Evolutionary conservation across 2,329 filamentous ascomycete species (phyloP), one percentile per base, ranked within the genome.

Genomic region (Colletotrichum aenigma): DNA sequence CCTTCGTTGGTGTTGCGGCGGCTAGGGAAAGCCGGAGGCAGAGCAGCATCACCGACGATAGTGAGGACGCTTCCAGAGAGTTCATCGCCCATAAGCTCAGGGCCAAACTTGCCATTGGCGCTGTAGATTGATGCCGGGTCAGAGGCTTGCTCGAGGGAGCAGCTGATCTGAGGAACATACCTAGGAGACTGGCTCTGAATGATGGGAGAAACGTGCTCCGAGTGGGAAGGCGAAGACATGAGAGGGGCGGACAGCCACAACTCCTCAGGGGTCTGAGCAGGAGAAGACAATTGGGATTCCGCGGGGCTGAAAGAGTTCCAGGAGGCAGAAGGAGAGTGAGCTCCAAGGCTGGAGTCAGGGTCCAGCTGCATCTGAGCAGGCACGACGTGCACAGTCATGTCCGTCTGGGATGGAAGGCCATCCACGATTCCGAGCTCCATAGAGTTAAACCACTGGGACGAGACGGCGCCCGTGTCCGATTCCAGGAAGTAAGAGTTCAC

Each of bases 321-420:
- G 13, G 89, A 88, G 71, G 87, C 85, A 66, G 86, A 85, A 13
- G 90, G 90, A 30, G 90, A 91, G 78, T 87, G 85, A 76, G 86
- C 87, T 65, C 86, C 81, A 74, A 90, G 80, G 77, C 84, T 86
- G 60, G 87, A 81, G 78, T 91, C 89, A 82, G 88, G 88, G 79
- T 89, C 88, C 79, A 91, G 82, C 78, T 88, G 87, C 84, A 91
- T 89, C 78, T 91, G 89, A 68, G 87, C 84, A 67, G 90, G 90
- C 80, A 91, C 87, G 81, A 92, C 88, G 78, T 91, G 89, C 80
- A 91, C 83, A 66, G 85, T 83, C 71, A 89, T 78, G 76, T 88
- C 86, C 72, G 85, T 79, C 55, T 81, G 82, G 80, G 85, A 90
- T 81, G 80, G 83, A 76, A 86, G 84, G 81, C 84, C 86, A 81